Conservation (phyloP, 2,329 filamentous ascomycete species). For the Daldinia sp. region DNA sequence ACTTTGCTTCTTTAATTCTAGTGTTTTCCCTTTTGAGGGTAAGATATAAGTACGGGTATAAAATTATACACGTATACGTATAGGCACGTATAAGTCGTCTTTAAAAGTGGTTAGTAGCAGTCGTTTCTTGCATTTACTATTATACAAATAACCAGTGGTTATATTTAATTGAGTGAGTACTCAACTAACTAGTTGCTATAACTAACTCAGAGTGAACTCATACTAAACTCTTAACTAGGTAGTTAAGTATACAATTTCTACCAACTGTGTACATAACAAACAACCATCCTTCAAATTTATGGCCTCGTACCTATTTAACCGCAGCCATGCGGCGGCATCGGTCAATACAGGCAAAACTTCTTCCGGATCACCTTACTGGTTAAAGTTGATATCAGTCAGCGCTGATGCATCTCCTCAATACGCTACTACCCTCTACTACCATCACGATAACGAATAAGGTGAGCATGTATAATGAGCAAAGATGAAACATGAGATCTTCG, state of each 20-base stretch:
- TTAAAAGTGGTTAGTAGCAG: neutral
- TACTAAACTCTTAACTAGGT: too few species aligned
- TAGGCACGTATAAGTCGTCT: neutral
- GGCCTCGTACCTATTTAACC: neutral
- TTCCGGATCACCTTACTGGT: neutral
- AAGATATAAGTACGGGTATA: neutral
- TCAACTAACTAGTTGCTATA: neutral
- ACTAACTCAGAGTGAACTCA: neutral
- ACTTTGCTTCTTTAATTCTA: conserved; percentile 31
- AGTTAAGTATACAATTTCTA: neutral
- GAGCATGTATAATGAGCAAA: neutral
- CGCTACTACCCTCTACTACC: neutral
- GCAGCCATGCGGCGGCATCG: neutral
- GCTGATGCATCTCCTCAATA: neutral
- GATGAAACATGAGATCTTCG: neutral
- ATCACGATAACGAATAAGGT: neutral
- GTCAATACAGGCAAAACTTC: neutral
- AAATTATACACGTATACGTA: neutral
- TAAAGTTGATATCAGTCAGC: neutral
- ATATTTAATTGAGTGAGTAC: neutral
- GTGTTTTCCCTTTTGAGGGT: conserved; percentile 7
- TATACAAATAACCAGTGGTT: neutral
- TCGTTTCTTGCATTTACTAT: conserved; percentile 1
- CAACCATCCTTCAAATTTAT: neutral
- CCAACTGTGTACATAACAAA: neutral